Base-by-base conservation (phyloP, 495 filamentous ascomycete species). In the Clohesyomyces aquaticus region DNA sequence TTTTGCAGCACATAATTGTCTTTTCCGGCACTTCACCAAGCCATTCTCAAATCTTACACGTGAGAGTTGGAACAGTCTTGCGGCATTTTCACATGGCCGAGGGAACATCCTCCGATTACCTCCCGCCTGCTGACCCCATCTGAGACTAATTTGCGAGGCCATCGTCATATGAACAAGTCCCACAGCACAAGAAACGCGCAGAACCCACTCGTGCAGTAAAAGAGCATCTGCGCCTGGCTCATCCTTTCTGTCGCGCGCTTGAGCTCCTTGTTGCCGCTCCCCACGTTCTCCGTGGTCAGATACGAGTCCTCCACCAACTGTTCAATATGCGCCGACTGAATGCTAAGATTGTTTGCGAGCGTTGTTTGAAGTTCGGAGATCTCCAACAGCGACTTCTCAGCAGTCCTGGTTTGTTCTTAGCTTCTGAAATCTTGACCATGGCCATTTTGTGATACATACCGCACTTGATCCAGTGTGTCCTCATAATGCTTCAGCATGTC, bases 281-380 rank as follows among this genome's bases (percentile, higher is more conserved):
- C 89, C 41, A 99, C 83, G 71, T 97, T 96, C 73, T 92, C 90
- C 26, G 85, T 80, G 9, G 92, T 96, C 12, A 82, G 77, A 42
- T 86, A 82, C 0, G 90, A 90, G 66, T 99, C 95, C 48, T 86
- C 79, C n/a, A 96, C 89, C 18, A 99, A 77, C 67, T 93, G 90
- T 53, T 90, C 87, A 60, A 99, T 93, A 63, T 91, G 87, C 50
- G 87, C 91, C 45, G 89, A 88, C 69, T 99, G 94, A 2, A 86
- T 85, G 21, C 87, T 81, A 0, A 99, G 85, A 63, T 97, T 95
- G 53, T 82, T 81, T 29, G 92, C 90, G 18, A 99, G 85, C 35
- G 91, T 88, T 49, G 88, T 89, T 69, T 99, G 95, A 4, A 99
- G 81, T 62, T 94, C 91, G 21, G 91, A 90, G 55, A 99, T 98